These are phyloP conservation scores for Aspergillus melleus DNA, from an alignment of 2,329 filamentous ascomycete genomes.

Conservation along the genomic window DNA sequence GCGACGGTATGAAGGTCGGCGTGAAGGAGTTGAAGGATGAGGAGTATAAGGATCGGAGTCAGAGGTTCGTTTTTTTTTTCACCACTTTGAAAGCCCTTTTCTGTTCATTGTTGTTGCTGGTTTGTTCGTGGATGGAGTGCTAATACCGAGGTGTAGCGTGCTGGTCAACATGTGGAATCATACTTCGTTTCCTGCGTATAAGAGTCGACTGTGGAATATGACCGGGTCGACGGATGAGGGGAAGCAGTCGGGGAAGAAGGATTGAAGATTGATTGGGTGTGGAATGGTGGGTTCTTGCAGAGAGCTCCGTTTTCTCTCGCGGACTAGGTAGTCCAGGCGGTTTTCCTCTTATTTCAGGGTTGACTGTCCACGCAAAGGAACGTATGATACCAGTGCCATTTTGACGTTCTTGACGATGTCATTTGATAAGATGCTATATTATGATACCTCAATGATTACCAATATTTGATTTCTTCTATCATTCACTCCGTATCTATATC, in stretches of 20 bases:
- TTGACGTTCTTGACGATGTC: not conserved
- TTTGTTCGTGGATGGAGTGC: not conserved
- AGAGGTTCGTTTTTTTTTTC: conserved; percentile 53
- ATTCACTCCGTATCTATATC: no score
- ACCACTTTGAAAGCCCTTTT: no score
- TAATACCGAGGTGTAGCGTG: conserved; percentile 36
- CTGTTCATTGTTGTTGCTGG: no score
- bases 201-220: conserved; percentile 46
- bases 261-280: no score
- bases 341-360: no score
- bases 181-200: conserved; percentile 47
- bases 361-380: no score
- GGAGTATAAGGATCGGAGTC: conserved; percentile 60
- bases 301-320: no score
- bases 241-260: conserved; percentile 28
- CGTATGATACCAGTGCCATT: not conserved
- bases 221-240: conserved; percentile 17
- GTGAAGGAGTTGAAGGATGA: conserved; percentile 60
- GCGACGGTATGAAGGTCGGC: conserved; percentile 62
- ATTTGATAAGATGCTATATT: not conserved
- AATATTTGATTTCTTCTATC: not conserved
- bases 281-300: no score
- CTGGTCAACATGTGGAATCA: conserved; percentile 53
- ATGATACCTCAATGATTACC: not conserved
- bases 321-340: no score